Evolutionary conservation across 306 rosid species (phyloP), one percentile per base, ranked within the genome.

Genomic region (Geum urbanum): DNA sequence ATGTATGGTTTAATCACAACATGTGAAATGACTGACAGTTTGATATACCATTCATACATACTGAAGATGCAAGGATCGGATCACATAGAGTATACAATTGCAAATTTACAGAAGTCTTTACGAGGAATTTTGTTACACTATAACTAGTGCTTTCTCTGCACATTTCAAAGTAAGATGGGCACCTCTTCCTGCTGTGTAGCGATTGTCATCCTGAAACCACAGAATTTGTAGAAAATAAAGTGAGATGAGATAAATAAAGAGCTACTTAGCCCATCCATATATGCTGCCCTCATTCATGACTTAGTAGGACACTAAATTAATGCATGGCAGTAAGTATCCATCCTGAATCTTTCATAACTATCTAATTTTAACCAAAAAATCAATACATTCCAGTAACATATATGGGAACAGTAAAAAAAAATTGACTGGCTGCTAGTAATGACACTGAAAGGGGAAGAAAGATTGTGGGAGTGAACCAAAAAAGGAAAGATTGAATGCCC

Each of bases 151-250:
- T 76, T 83, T 91, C 84, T 88, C 97, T 40, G 96, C 96, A 45
- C 85, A 89, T 77, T 86, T 91, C 74, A 88, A 69, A 63, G 79
- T 68, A 71, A 91, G 91, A 78, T 91, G 92, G 1, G 84, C 70
- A 48, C 97, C 97, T 75, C 90, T 83, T 77, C 92, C 92, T 71
- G 92, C 87, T 80, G 78, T 88, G 48, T 83, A 91, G 52, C 97
- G 87, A 72, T 83, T 91, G 44, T 88, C 89, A 69, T 91, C 97
- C 97, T 91, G 81, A 52, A 66, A 62, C 37, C 14, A 22, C 63
- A 69, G 14, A 63, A 46, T 19, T 50, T 6, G 8, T 4, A 27
- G 69, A 77, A 40, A 14, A 52, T 32, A 5, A 71, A 56, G 51
- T 55, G 67, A 66, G 63, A 69, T 7, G 45, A 66, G 69, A 47